Evolutionary conservation across 1,284 basidiomycete species (phyloP).

Genomic region (Chalciporus sp.): DNA sequence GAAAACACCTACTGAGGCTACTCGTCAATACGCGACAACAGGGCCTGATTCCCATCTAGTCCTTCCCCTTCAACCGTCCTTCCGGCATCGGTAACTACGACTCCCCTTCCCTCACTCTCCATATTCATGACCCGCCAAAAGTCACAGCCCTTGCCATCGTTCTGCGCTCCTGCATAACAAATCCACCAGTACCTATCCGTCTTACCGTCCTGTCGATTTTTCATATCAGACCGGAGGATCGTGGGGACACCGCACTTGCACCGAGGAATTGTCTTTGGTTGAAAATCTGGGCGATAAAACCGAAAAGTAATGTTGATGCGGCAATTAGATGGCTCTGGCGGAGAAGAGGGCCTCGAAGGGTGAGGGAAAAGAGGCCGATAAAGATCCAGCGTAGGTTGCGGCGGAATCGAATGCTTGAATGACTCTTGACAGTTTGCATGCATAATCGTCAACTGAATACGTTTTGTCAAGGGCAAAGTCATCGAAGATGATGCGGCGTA

Average conservation of each 20-base stretch:
- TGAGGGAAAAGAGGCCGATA: constrained; percentile 69
- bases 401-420: constrained; percentile 84
- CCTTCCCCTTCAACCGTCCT: neutral
- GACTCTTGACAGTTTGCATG: constrained; percentile 88
- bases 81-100: constrained; percentile 37
- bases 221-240: constrained; percentile 80
- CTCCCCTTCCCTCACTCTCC: constrained; percentile 69
- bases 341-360: constrained; percentile 25
- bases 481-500: constrained; percentile 37
- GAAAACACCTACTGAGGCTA: constrained; percentile 4
- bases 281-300: constrained; percentile 86
- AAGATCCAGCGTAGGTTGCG: constrained; percentile 74
- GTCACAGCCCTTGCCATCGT: constrained; percentile 83
- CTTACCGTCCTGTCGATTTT: constrained; percentile 52
- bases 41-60: constrained; percentile 31
- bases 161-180: constrained; percentile 81
- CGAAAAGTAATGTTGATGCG: constrained; percentile 91
- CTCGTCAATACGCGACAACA: constrained; percentile 31
- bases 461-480: neutral
- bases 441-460: constrained; percentile 80
- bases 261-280: constrained; percentile 63
- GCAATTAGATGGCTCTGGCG: constrained; percentile 58
- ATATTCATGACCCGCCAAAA: constrained; percentile 84
- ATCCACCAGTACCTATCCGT: constrained; percentile 82
- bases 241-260: constrained; percentile 84